Base-by-base conservation (phyloP, 352 stramenopile species). In the Phytophthora cryptogea region DNA sequence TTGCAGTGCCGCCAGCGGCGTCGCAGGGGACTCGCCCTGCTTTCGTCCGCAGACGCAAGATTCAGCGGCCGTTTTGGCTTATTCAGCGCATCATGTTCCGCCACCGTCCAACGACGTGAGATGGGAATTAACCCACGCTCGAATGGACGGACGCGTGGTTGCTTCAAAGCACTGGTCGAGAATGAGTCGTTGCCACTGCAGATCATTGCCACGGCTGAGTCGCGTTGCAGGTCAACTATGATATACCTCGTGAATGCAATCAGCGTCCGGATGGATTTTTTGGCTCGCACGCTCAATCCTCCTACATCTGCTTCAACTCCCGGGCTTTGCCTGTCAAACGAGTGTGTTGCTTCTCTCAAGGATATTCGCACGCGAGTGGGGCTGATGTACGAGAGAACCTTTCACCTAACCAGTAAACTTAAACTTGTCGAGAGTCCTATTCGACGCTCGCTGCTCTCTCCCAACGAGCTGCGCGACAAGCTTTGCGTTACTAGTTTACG, bases 291-390 rank as follows among this genome's bases (percentile, higher is more conserved):
- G 9, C 41, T n/a, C 41, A 46, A 46, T 40, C 30, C 35, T 20
- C 17, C 4, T 17, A 49, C 52, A 39, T 59, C 41, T 59, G 28
- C 27, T 45, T 28, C 31, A 50, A 33, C 17, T 44, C 13, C 41
- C 39, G 8, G 7, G 42, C 43, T 54, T 46, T 61, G 51, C 6
- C 40, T 59, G 51, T 50, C 51, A 59, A 59, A 59, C 51, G 51
- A 23, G 20, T 23, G 20, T 23, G 20, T 23, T 23, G 20, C 20
- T 23, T 23, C 20, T 23, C 20, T 23, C 20, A 23, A 23, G 20
- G 20, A 23, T 23, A 23, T 23, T 23, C 20, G 20, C 20, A 23
- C 20, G 20, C 20, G 20, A 23, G 20, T 23, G 20, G 20, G 20
- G 20, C 20, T 3, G 20, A 23, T 23, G 20, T 2, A 23, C 20